Evolutionary conservation across 2,329 filamentous ascomycete genomes (phyloP).

Genomic region (Colletotrichum neosansevieriae): DNA sequence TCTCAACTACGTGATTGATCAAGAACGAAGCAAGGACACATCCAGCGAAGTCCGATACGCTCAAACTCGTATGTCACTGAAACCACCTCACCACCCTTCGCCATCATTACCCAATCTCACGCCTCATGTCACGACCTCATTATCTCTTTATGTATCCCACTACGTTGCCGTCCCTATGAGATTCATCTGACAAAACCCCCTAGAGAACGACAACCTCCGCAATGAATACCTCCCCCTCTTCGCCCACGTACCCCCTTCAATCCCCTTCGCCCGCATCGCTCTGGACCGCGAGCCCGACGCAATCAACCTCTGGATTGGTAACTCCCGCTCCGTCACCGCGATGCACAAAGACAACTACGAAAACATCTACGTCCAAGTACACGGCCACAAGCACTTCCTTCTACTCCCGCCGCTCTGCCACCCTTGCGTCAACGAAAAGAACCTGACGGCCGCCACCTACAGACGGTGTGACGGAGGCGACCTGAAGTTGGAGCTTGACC

Average conservation of each 20-base stretch:
- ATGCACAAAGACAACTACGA: conserved; percentile 88
- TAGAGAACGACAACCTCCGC: conserved; percentile 85
- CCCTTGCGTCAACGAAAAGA: conserved; percentile 75
- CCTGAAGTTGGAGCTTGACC: conserved; percentile 44
- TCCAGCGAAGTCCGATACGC: conserved; percentile 73
- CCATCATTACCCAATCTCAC: not conserved
- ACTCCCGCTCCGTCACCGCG: conserved; percentile 75
- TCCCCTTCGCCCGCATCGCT: conserved; percentile 80
- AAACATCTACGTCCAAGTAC: conserved; percentile 83
- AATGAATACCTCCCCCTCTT: conserved; percentile 77
- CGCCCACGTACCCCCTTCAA: conserved; percentile 70
- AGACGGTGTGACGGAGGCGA: conserved; percentile 47
- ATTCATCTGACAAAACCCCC: not conserved
- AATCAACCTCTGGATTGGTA: conserved; percentile 86
- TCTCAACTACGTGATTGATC: conserved; percentile 66
- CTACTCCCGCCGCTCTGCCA: conserved; percentile 79
- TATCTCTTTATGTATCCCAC: conserved; percentile 3
- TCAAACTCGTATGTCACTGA: conserved; percentile 71
- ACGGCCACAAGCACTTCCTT: conserved; percentile 80
- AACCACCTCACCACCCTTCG: not conserved
- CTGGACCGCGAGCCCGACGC: conserved; percentile 75
- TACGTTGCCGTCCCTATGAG: too few species aligned
- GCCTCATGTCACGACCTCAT: not conserved
- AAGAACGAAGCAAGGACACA: conserved; percentile 44
- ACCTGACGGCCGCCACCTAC: conserved; percentile 71